Conservation (phyloP, 2,329 filamentous ascomycete species). For the Penicillium palitans region DNA sequence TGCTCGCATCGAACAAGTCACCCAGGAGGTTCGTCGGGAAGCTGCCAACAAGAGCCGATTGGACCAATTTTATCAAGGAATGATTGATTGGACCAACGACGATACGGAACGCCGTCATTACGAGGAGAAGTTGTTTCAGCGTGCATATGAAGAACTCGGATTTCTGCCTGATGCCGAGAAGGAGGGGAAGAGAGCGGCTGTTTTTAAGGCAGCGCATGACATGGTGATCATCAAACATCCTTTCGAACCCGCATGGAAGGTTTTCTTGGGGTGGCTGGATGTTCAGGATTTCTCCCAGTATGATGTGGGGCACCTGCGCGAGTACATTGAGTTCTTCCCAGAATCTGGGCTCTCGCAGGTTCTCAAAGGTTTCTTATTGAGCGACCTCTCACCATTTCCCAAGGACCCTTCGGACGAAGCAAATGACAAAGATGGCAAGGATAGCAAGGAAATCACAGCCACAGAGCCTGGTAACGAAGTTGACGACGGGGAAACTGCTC, state of each 20-base stretch:
- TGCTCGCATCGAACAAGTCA: constrained; percentile 79
- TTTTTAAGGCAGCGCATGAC: constrained; percentile 75
- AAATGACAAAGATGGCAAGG: constrained; percentile 39
- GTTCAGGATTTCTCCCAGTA: constrained; percentile 70
- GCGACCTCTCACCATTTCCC: constrained; percentile 80
- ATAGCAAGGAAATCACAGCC: not conserved
- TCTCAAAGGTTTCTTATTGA: constrained; percentile 77
- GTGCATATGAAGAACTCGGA: constrained; percentile 75
- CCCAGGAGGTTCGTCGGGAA: constrained; percentile 81
- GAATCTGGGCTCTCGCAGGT: constrained; percentile 79
- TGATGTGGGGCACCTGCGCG: constrained; percentile 73
- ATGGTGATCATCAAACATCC: constrained; percentile 97
- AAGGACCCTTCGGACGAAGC: constrained; percentile 47
- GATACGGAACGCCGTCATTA: constrained; percentile 80
- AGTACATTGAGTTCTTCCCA: constrained; percentile 82
- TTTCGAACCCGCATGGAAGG: constrained; percentile 85
- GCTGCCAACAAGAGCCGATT: constrained; percentile 73
- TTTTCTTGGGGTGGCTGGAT: constrained; percentile 87
- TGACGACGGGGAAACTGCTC: constrained; percentile 42
- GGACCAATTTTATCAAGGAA: constrained; percentile 75
- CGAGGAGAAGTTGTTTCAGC: constrained; percentile 84
- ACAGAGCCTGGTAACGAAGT: constrained; percentile 37
- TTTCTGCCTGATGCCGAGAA: constrained; percentile 70
- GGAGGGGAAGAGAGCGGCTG: constrained; percentile 66
- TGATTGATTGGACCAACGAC: constrained; percentile 88